Conservation (phyloP, 768 basidiomycete species). For the Galerina sulciceps region DNA sequence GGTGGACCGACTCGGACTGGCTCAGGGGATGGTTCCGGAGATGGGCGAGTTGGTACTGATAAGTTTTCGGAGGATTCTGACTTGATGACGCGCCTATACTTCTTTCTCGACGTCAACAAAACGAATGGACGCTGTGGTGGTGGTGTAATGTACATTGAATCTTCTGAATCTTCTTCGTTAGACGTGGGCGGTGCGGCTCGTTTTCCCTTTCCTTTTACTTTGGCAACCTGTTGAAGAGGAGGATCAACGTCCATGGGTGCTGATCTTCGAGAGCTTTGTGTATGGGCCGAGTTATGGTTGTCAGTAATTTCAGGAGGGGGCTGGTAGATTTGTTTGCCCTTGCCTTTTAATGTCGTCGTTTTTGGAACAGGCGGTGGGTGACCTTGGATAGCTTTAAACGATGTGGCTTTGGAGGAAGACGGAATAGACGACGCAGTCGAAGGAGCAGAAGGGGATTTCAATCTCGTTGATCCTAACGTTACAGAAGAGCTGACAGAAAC, state of each 20-base stretch:
- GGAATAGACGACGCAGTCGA: not conserved
- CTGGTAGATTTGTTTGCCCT: not conserved
- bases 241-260: not conserved
- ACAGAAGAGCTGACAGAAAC: slow-evolving; percentile 12
- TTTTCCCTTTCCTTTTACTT: not conserved
- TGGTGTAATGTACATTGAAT: not conserved
- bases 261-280: not conserved
- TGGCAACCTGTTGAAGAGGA: not conserved
- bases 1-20: not conserved
- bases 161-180: not conserved
- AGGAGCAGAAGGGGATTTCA: not conserved
- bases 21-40: not conserved
- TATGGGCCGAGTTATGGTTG: not conserved
- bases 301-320: not conserved
- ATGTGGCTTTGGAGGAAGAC: not conserved
- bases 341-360: not conserved
- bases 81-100: not conserved
- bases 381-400: not conserved
- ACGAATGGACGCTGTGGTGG: not conserved
- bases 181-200: not conserved
- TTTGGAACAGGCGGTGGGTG: not conserved
- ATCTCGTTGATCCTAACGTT: not conserved
- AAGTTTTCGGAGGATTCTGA: not conserved
- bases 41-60: not conserved
- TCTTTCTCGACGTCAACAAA: not conserved